Evolutionary conservation across 2,329 filamentous ascomycete genomes (phyloP).

Genomic region (Pezicula carpinea): DNA sequence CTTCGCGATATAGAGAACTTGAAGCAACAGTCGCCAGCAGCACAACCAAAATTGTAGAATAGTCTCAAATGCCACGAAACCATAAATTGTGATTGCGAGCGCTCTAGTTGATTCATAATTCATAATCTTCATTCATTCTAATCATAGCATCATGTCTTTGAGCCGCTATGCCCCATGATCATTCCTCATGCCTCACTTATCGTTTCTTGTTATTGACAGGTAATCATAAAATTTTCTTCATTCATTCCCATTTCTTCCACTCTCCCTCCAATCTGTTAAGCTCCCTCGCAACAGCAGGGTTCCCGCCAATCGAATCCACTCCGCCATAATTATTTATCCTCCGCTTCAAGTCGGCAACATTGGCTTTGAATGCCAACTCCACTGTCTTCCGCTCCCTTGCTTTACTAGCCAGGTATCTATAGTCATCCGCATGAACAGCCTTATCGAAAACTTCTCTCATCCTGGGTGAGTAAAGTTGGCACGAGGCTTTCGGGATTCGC

Average conservation of each 20-base stretch:
- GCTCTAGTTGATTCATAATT: too few relatives aligned
- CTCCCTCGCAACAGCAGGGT: conserved; percentile 29
- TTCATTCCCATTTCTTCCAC: conserved; percentile 48
- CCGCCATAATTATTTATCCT: conserved; percentile 6
- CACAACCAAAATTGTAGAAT: too few relatives aligned
- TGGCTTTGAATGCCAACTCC: conserved; percentile 19
- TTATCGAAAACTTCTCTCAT: conserved; percentile 72
- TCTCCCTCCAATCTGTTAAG: conserved; percentile 43
- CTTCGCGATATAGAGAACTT: background rate
- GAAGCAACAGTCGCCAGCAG: too few relatives aligned
- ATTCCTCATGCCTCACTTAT: background rate
- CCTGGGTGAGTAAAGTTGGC: conserved; percentile 74
- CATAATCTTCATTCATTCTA: conserved; percentile 6
- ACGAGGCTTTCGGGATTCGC: conserved; percentile 51
- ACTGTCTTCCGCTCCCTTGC: conserved; percentile 47
- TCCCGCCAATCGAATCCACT: background rate
- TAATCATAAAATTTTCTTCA: background rate
- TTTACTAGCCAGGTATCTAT: conserved; percentile 54
- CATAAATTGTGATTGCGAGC: too few relatives aligned
- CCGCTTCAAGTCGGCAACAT: conserved; percentile 17
- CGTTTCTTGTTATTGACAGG: background rate
- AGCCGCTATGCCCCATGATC: background rate
- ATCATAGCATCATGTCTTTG: background rate
- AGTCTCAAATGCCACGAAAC: too few relatives aligned
- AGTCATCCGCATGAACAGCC: conserved; percentile 63